Evolutionary conservation across 225 moss, liverwort and hornwort species (phyloP).

Genomic region (Takakia lepidozioides): DNA sequence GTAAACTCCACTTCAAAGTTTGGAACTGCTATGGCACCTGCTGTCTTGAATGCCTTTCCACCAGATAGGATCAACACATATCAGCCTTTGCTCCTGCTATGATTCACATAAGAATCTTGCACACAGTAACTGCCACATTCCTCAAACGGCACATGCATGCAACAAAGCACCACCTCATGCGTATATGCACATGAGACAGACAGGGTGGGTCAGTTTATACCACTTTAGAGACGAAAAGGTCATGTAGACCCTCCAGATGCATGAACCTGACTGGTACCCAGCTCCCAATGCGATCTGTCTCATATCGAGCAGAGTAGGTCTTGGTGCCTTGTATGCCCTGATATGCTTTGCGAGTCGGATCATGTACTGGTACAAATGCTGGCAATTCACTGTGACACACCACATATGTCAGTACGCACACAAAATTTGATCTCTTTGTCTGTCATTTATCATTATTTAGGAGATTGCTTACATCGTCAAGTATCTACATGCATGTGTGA

Average conservation of each 20-base stretch:
- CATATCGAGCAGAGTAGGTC: conserved; percentile 73
- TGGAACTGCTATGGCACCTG: conserved; percentile 52
- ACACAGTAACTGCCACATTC: too few species aligned
- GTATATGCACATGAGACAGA: too few species aligned
- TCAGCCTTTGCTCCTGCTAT: too few species aligned
- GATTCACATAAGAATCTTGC: too few species aligned
- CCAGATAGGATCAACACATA: conserved; percentile 9
- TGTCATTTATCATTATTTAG: too few species aligned
- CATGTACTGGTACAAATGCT: conserved; percentile 87
- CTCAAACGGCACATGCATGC: too few species aligned
- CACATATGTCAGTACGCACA: conserved; percentile 1
- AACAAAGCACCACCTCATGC: too few species aligned
- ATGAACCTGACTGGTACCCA: conserved; percentile 97
- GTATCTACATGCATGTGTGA: too few species aligned
- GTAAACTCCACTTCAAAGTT: conserved; percentile 79
- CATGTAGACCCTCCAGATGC: conserved; percentile 95
- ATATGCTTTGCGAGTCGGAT: conserved; percentile 70
- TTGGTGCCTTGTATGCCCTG: conserved; percentile 85
- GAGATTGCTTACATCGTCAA: too few species aligned
- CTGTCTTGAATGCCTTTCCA: conserved; percentile 80
- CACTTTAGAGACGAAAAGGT: conserved; percentile 93
- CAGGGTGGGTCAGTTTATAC: too few species aligned
- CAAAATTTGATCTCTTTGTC: too few species aligned
- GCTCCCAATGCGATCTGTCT: conserved; percentile 76
- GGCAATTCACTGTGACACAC: conserved; percentile 73